Base-by-base conservation (phyloP, 139 green algal genomes). In the Astrephomene gubernaculifera region DNA sequence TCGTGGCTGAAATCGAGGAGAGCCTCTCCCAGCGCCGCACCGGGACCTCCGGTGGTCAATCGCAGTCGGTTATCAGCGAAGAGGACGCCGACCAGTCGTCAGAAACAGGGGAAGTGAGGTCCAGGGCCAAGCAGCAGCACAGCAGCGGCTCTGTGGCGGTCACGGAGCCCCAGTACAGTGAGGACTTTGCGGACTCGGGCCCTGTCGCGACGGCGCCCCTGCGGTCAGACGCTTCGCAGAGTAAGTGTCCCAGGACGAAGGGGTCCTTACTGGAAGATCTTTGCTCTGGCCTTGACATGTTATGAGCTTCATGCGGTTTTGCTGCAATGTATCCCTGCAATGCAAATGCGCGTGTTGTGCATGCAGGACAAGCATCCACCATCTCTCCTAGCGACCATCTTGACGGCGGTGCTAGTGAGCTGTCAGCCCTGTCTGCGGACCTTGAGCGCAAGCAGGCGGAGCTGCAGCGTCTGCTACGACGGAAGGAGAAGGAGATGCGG, bases 371-470 rank as follows among this genome's bases (percentile, higher is more conserved):
- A 25, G 21, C 14, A 5, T 6, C 64, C 49, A 69, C 29, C 31
- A 63, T n/a, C n/a, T n/a, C n/a, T n/a, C n/a, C n/a, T n/a, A 81
- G 38, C 54, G 49, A 69, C 6, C 57, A 87, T 43, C 44, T 68
- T 7, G 78, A 83, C 33, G 61, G 57, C 63, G 41, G 41, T 9
- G 22, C 45, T 39, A 86, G 75, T 36, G 85, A 89, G 45, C 43
- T 89, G 31, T 83, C 60, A 29, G 43, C 54, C 2, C 35, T 73
- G 39, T 90, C 86, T 31, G 61, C 57, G 44, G 74, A 87, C 38
- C 80, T 90, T 25, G 73, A 85, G 22, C 54, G 24, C 3, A 35
- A 87, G 64, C 53, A 61, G 45, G 29, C 35, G 29, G 60, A 79
- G 63, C 64, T 88, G 73, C 21, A 49, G 35, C 44, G 35, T 14